Base-by-base conservation (phyloP, 2,329 filamentous ascomycete genomes). In the Cytospora piceae region DNA sequence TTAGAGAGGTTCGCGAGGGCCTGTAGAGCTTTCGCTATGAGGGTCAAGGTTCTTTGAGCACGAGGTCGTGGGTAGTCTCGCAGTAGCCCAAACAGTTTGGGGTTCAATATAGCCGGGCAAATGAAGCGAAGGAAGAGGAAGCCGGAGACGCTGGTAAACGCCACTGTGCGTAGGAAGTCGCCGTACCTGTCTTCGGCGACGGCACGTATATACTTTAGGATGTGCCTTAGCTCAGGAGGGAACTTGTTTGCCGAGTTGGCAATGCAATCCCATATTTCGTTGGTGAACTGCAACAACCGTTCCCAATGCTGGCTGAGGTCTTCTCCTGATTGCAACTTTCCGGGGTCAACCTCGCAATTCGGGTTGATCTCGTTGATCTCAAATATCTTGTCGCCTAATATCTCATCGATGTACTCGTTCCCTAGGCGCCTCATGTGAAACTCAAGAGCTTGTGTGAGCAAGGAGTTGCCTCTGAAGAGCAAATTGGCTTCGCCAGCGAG, bases 121-220 rank as follows among this genome's bases (percentile, higher is more conserved):
- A 98, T 95, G 81, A 97, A 97, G 6, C 94, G 90, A 67, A 98
- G 82, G 75, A 98, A 98, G 15, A 98, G 79, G 73, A 98, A 98
- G 0, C 94, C 94, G 54, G 93, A 97, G 1, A 98, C 93, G 74
- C 93, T 96, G 61, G 94, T 97, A 75, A 97, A 98, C 55, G 90
- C 88, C 46, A 97, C 93, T 2, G 91, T 94, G 32, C 93, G 89
- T 52, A 97, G 81, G 72, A 96, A 97, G 75, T 96, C 93, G 32
- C 94, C 94, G 75, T 97, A 98, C 22, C 94, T 90, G 75, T 97
- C 94, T 72, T 97, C 94, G 20, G 94, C 94, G 66, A 96, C 96
- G 9, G 93, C 93, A 61, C 93, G 87, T 60, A 98, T 91, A 72
- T 97, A 96, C 73, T 96, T 91, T 72, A 98, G 90, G 63, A 97